phyloP scores from a whole-genome alignment of 129 eudicot genomes.

The Pittosporum tobira region DNA sequence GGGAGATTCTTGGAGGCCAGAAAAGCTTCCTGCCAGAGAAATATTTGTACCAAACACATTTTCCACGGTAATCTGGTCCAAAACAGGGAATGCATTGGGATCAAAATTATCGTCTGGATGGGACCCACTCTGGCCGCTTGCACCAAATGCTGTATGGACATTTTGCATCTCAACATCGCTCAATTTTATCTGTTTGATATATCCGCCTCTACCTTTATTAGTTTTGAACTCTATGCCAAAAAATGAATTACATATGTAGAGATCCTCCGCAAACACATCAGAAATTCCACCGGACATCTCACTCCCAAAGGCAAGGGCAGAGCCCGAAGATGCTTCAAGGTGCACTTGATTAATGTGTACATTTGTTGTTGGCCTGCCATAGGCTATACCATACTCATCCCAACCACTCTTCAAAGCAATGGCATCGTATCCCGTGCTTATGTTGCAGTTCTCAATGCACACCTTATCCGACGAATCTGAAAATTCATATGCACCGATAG shows the following conservation, averaged over 20 bases:
- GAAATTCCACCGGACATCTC: too few relatives aligned
- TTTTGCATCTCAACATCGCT: constrained; percentile 41
- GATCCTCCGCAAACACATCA: constrained; percentile 34
- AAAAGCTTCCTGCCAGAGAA: constrained; percentile 45
- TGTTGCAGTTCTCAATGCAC: constrained; percentile 69
- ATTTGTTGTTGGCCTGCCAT: constrained; percentile 38
- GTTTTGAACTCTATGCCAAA: constrained; percentile 59
- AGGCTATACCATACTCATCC: constrained; percentile 71
- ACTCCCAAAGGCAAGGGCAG: constrained; percentile 67
- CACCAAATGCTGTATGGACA: constrained; percentile 43
- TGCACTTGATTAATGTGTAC: constrained; percentile 33
- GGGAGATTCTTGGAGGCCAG: constrained; percentile 56
- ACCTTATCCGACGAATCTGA: constrained; percentile 74
- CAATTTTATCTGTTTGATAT: constrained; percentile 33
- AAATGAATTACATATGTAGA: constrained; percentile 39
- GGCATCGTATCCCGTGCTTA: constrained; percentile 65
- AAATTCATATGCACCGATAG: too few relatives aligned
- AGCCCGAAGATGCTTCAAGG: constrained; percentile 43
- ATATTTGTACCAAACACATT: constrained; percentile 46
- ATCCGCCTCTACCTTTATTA: constrained; percentile 66
- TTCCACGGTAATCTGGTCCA: constrained; percentile 35
- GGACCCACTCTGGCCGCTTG: constrained; percentile 36
- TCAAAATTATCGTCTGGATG: constrained; percentile 66
- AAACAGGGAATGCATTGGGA: constrained; percentile 46
- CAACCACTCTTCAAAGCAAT: too few relatives aligned